phyloP scores from a whole-genome alignment of 2,329 filamentous ascomycete species.

The Botryotinia globosa region DNA sequence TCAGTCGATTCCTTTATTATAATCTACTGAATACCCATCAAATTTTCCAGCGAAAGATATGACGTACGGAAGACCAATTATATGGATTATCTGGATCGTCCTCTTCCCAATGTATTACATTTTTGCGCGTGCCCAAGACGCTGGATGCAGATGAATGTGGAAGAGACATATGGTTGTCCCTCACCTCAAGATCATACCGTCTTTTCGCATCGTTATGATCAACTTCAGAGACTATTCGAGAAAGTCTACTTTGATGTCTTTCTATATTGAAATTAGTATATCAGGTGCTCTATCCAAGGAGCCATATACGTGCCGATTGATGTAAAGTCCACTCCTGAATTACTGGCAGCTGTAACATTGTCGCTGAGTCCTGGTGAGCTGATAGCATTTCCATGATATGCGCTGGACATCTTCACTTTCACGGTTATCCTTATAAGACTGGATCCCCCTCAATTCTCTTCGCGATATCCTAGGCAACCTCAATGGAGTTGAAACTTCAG shows the following conservation, averaged over 20 bases:
- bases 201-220: conserved; percentile 45
- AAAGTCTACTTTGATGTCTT: conserved; percentile 23
- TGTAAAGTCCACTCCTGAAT: neutral
- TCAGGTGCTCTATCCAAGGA: neutral
- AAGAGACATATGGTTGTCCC: conserved; percentile 38
- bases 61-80: conserved; percentile 35
- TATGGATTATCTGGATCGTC: conserved; percentile 37
- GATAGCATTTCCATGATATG: neutral
- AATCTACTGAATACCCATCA: neutral
- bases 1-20: neutral
- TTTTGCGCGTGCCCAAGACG: conserved; percentile 23
- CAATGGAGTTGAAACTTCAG: neutral
- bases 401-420: neutral
- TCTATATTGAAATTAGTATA: neutral
- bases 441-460: neutral
- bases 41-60: neutral
- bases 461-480: neutral
- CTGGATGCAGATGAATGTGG: conserved; percentile 33
- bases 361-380: neutral
- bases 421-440: neutral
- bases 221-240: conserved; percentile 32
- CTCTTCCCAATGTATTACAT: conserved; percentile 34
- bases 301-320: neutral
- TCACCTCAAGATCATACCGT: conserved; percentile 45
- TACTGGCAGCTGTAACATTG: neutral